These are phyloP conservation scores for Cerioporus squamosus DNA, from an alignment of 1,284 basidiomycete genomes.

Conservation along the genomic window DNA sequence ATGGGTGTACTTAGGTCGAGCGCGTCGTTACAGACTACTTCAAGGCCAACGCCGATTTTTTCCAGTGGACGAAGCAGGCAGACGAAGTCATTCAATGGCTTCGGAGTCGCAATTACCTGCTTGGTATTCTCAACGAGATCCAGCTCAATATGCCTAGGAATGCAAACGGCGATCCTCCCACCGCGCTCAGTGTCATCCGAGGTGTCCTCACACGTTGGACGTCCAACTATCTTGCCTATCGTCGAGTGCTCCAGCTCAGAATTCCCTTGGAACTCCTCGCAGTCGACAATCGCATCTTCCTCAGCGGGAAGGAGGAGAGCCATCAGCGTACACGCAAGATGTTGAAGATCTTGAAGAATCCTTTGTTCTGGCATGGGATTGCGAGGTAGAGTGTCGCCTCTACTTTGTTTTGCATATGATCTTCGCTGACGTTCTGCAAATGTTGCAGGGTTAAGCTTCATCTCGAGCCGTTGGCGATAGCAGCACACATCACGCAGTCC, in stretches of 20 bases:
- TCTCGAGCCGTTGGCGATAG: slow-evolving; percentile 44
- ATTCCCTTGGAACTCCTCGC: no score
- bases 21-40: slow-evolving; percentile 38
- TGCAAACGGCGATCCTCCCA: not conserved
- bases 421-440: no score
- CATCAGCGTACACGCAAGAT: no score
- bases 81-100: slow-evolving; percentile 39
- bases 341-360: no score
- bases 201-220: slow-evolving; percentile 22
- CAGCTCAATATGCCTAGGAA: not conserved
- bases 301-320: no score
- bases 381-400: no score
- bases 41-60: slow-evolving; percentile 17
- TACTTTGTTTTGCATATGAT: no score
- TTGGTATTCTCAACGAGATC: not conserved
- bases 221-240: slow-evolving; percentile 13
- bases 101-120: slow-evolving; percentile 17
- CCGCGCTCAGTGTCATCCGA: no score
- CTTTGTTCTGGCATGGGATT: no score
- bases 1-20: slow-evolving; percentile 24
- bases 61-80: slow-evolving; percentile 20
- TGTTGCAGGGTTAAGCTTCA: slow-evolving; percentile 35
- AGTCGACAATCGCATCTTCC: no score
- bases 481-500: slow-evolving; percentile 42
- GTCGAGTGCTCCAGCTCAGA: slow-evolving; percentile 17